These are phyloP conservation scores for Panicum virgatum DNA, from an alignment of 202 grass and related monocot species.

Conservation along the genomic window DNA sequence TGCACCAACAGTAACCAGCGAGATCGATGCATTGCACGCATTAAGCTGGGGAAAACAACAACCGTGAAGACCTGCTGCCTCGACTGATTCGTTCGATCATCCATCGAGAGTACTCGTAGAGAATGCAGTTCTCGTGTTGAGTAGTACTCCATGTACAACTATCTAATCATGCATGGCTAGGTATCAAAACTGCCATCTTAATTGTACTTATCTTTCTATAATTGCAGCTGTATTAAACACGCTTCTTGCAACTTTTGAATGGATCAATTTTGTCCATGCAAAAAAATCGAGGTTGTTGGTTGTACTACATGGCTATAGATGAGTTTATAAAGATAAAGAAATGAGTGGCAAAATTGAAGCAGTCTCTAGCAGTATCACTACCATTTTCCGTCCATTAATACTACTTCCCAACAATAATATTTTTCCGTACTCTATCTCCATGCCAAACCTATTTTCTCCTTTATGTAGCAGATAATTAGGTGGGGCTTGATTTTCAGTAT, in stretches of 20 bases:
- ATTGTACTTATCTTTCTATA: neutral
- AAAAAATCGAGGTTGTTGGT: slow-evolving; percentile 8
- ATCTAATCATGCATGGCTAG: neutral
- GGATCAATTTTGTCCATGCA: neutral
- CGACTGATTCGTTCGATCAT: neutral
- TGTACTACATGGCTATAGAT: neutral
- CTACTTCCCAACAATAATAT: neutral
- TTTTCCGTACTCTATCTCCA: neutral
- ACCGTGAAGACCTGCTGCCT: slow-evolving; percentile 9
- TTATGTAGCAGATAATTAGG: neutral
- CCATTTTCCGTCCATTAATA: slow-evolving; percentile 19
- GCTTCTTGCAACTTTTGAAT: slow-evolving; percentile 14
- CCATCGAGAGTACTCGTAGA: neutral
- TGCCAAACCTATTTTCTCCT: neutral
- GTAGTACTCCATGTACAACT: neutral
- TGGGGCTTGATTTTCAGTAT: neutral
- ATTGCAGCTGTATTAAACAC: neutral
- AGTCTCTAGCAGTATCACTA: neutral
- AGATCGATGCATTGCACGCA: slow-evolving; percentile 44
- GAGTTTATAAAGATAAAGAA: slow-evolving; percentile 25
- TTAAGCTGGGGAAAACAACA: slow-evolving; percentile 9
- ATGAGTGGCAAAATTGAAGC: neutral
- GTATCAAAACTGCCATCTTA: neutral
- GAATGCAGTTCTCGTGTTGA: neutral
- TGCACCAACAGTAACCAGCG: slow-evolving; percentile 38